These are phyloP conservation scores for Phytopythium cucurbitacearum DNA, from an alignment of 352 stramenopile species.

Conservation along the genomic window DNA sequence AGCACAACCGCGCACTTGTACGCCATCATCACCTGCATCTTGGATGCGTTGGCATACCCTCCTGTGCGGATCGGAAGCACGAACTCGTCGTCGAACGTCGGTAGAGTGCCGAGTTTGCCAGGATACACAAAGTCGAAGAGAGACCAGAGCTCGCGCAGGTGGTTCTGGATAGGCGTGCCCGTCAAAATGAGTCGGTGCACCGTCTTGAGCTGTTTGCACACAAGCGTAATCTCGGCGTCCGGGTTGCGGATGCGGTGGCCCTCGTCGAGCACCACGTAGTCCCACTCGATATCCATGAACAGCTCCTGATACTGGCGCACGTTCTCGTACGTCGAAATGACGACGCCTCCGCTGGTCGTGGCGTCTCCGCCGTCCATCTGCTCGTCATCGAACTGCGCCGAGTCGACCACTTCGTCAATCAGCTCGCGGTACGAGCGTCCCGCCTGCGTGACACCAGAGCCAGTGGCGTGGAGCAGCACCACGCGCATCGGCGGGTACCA, in stretches of 20 bases:
- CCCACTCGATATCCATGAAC: constrained; percentile 92
- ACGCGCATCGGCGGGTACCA: constrained; percentile 90
- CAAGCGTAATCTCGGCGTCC: constrained; percentile 94
- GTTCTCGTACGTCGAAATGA: constrained; percentile 98
- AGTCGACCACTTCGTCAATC: constrained; percentile 56
- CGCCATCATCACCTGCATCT: constrained; percentile 95
- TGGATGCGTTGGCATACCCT: constrained; percentile 89
- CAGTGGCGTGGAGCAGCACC: constrained; percentile 87
- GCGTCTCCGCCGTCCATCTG: constrained; percentile 14
- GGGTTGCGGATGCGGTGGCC: constrained; percentile 99
- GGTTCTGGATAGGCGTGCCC: constrained; percentile 93
- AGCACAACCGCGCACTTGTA: constrained; percentile 96
- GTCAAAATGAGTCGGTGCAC: constrained; percentile 92
- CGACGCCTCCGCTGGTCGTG: constrained; percentile 61
- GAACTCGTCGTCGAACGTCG: constrained; percentile 97
- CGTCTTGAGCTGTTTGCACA: constrained; percentile 90
- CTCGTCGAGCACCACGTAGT: constrained; percentile 98
- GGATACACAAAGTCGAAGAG: constrained; percentile 99
- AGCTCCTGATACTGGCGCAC: constrained; percentile 89
- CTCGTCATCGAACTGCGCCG: constrained; percentile 16
- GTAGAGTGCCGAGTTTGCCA: constrained; percentile 95
- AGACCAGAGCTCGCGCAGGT: constrained; percentile 96
- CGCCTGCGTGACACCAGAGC: constrained; percentile 44
- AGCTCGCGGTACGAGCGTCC: constrained; percentile 46
- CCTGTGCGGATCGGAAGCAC: constrained; percentile 94